Conservation (phyloP, 2,329 filamentous ascomycete genomes). For the Ambrosiella xylebori region DNA sequence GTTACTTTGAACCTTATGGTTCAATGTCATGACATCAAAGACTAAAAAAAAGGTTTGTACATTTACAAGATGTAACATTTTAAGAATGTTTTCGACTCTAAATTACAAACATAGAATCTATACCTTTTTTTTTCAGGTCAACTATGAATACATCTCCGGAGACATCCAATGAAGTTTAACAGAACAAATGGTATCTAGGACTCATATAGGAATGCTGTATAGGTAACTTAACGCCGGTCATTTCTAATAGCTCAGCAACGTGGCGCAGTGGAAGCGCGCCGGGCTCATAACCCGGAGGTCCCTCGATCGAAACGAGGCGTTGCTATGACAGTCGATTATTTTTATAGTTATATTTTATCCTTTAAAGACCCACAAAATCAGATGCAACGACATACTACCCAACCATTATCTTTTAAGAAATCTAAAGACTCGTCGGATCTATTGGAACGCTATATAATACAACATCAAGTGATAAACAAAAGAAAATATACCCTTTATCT, state of each 20-base stretch:
- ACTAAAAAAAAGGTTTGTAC: too few relatives aligned
- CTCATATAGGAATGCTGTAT: too few relatives aligned
- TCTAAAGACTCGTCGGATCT: not conserved
- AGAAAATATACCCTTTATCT: too few relatives aligned
- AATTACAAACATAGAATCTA: too few relatives aligned
- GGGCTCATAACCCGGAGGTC: slow-evolving; percentile 14
- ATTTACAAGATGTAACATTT: too few relatives aligned
- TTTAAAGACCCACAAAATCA: not conserved
- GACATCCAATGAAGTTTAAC: too few relatives aligned
- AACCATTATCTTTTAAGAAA: not conserved
- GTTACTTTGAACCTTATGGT: not conserved
- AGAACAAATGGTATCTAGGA: too few relatives aligned
- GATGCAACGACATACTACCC: too few relatives aligned
- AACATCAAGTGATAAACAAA: not conserved
- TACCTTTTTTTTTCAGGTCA: too few relatives aligned
- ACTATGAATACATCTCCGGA: too few relatives aligned
- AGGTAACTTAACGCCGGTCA: too few relatives aligned
- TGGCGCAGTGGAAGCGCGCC: slow-evolving; percentile 14
- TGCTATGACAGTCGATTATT: slow-evolving; percentile 1
- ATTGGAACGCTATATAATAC: not conserved
- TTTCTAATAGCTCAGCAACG: not conserved
- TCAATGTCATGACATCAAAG: not conserved
- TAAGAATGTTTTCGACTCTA: too few relatives aligned
- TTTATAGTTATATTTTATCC: not conserved
- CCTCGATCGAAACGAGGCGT: slow-evolving; percentile 13